Evolutionary conservation across 2,329 filamentous ascomycete genomes (phyloP), one percentile per base, ranked within the genome.

Genomic region (Scedosporium minutisporum): DNA sequence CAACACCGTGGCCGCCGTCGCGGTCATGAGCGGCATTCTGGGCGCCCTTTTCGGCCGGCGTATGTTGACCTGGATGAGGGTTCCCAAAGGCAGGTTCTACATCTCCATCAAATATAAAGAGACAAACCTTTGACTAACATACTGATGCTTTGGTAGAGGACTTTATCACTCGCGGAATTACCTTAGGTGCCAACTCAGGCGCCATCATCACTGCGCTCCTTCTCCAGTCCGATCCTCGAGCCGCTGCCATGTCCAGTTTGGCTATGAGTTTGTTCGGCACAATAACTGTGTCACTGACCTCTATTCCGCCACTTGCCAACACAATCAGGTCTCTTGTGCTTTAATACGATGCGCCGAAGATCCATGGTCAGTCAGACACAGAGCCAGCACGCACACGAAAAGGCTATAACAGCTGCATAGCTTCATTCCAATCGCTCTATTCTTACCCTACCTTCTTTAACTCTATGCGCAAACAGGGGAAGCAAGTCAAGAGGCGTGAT

Each of bases 241-340:
- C 83, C 5, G 84, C 83, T 0, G 83, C 84, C 18, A 72, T 86
- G 60, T 82, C 81, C 18, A 85, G 81, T 65, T 70, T 87, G 25
- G 81, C 81, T 0, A 86, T 87, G 84, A 82, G 79, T 60, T 66
- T 86, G 7, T 85, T 87, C 67, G 83, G 83, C 7, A 82, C 83
- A 2, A 79, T 85, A 10, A 85, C 82, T 0, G 78, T 86, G 16
- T 71, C 83, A 4, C 78, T 85, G 66, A 86, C 83, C 1, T 83
- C 82, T 1, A 78, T 86, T 44, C 82, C 83, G 10, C 76, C 78
- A 0, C 76, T 85, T 33, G 79, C 78, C 0, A 74, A 71, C 10
- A 72, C 79, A 2, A 73, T 86, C 18, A 72, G 76, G 61, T 76
- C 77, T 1, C 69, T 83, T 23, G 82, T 82, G 23, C 16, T 38